Base-by-base conservation (phyloP, 345 rosid species). In the Salix viminalis region DNA sequence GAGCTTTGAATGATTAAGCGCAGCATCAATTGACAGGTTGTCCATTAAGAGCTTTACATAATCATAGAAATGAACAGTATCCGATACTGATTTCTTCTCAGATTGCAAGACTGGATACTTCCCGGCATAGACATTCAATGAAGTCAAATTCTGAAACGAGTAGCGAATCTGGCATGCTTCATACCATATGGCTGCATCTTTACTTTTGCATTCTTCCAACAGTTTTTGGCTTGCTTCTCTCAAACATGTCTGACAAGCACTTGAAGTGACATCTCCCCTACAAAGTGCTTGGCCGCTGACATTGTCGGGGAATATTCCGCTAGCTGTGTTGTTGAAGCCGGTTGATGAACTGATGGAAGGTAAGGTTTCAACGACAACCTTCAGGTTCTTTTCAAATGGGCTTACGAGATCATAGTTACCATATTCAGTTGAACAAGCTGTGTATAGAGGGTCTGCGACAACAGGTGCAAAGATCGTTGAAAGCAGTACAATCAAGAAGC, bases 161-260 rank as follows among this genome's bases (percentile, higher is more conserved):
- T 87, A 87, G 12, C 66, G 84, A 56, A 87, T 67, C 74, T 84
- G 85, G 65, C 89, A 87, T 7, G 19, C 30, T 64, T 87, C 86
- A 36, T 80, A 62, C 86, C 88, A 87, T 36, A 83, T 75, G 9
- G 70, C 68, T 8, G 78, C 86, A 28, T 81, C 79, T 58, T 10
- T n/a, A 3, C 72, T 70, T 5, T 5, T 69, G 73, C 85, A 84
- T 4, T 0, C 7, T 11, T 72, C 4, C 61, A 72, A 3, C 61
- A 87, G 79, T 28, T 70, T 71, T 15, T 65, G 72, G 8, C 61
- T 42, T 67, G 87, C 89, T 19, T 46, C 76, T 2, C 67, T 23
- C 10, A 86, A 48, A 36, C 89, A 87, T 50, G 19, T 30, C 76
- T 42, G 80, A 36, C 87, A 87, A 8, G 30, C 52, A 8, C 66